Percentiles rank a stretch among this genome's conserved stretches.
Conservation (phyloP, 805 yeast genomes). For the Suhomyces emberorum region DNA sequence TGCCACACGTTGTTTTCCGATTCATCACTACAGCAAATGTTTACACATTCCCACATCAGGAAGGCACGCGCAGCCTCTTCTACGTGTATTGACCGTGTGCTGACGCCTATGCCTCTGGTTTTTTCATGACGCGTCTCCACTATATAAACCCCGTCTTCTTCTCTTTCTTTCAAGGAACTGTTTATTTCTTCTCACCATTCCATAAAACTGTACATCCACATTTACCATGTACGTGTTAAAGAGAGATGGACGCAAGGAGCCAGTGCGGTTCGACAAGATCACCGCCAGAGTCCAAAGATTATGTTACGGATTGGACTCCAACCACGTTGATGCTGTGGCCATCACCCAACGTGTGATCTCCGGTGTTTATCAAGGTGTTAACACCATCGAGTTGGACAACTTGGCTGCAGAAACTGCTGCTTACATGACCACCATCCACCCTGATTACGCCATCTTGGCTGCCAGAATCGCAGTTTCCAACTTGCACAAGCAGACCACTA, state of each 20-base stretch:
- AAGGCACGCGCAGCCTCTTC: not conserved
- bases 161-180: constrained; percentile 3
- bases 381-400: constrained; percentile 70
- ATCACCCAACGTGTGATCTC: constrained; percentile 94
- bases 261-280: constrained; percentile 93
- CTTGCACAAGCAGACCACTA: constrained; percentile 90
- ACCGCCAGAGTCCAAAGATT: constrained; percentile 88
- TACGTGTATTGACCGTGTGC: not conserved
- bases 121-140: constrained; percentile 5
- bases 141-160: constrained; percentile 2
- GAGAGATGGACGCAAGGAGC: constrained; percentile 93
- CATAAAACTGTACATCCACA: no score
- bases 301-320: constrained; percentile 89
- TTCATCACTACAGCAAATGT: not conserved
- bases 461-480: constrained; percentile 95
- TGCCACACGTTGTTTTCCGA: no score
- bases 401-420: constrained; percentile 96
- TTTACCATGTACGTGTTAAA: constrained; percentile 72
- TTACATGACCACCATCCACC: constrained; percentile 94
- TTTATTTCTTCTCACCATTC: not conserved
- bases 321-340: constrained; percentile 91
- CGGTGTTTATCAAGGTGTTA: constrained; percentile 97
- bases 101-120: not conserved
- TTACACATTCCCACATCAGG: not conserved
- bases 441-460: constrained; percentile 94